Evolutionary conservation across 1,139 yeast genomes (phyloP).

Genomic region (Lodderomyces parapsilosis): DNA sequence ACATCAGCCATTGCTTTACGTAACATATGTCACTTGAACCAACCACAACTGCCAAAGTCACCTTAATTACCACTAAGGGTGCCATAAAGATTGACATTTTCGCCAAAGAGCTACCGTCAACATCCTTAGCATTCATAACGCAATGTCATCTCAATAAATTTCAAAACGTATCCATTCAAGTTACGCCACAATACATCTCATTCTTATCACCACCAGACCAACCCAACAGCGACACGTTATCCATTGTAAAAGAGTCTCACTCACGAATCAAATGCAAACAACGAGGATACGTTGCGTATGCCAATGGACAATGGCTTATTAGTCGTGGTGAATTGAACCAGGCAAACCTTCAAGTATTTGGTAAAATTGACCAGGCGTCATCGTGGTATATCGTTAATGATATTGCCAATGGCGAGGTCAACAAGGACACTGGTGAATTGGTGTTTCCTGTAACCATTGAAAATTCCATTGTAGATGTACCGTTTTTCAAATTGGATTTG

Average conservation of each 20-base stretch:
- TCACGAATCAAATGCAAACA: slow-evolving; percentile 48
- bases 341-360: slow-evolving; percentile 49
- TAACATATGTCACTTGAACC: slow-evolving; percentile 43
- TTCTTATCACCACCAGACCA: slow-evolving; percentile 30
- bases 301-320: slow-evolving; percentile 17
- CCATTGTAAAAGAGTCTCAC: slow-evolving; percentile 49
- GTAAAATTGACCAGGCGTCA: slow-evolving; percentile 58
- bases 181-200: slow-evolving; percentile 19
- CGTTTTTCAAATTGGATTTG: slow-evolving; percentile 45
- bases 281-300: slow-evolving; percentile 42
- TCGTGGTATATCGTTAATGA: slow-evolving; percentile 53
- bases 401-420: slow-evolving; percentile 40
- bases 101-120: slow-evolving; percentile 67
- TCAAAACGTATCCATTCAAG: not conserved
- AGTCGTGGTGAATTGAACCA: slow-evolving; percentile 4
- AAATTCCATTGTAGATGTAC: slow-evolving; percentile 40
- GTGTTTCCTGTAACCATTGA: slow-evolving; percentile 51
- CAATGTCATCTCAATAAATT: slow-evolving; percentile 2
- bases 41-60: slow-evolving; percentile 59
- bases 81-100: slow-evolving; percentile 60
- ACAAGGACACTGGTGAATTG: slow-evolving; percentile 36
- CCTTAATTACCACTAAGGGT: slow-evolving; percentile 60
- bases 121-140: slow-evolving; percentile 46
- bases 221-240: slow-evolving; percentile 8
- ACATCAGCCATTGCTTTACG: not conserved